phyloP scores from a whole-genome alignment of 257 asterid genomes.

The Jaltomata sinuosa region DNA sequence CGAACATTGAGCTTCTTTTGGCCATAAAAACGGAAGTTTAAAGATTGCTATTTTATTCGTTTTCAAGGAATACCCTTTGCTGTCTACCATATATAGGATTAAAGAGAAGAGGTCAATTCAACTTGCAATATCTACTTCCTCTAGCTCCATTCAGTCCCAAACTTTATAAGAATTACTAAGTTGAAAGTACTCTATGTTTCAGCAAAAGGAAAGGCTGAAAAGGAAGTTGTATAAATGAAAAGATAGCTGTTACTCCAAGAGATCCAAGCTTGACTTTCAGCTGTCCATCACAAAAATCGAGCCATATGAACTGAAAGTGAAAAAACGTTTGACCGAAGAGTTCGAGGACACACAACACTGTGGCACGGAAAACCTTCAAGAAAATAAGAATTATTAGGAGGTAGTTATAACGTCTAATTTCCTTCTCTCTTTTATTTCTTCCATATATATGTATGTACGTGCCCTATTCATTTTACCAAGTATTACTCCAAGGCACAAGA shows the following conservation, averaged over 20 bases:
- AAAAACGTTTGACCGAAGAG: constrained; percentile 55
- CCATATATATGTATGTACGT: background rate
- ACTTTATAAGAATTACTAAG: background rate
- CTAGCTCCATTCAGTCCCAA: background rate
- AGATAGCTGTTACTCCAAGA: background rate
- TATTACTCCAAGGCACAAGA: background rate
- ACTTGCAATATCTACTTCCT: background rate
- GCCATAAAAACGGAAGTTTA: background rate
- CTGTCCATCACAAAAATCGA: constrained; percentile 15
- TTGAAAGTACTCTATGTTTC: background rate
- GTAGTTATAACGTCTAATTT: background rate
- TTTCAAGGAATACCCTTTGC: constrained; percentile 8
- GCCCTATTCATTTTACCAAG: background rate
- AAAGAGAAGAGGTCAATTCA: background rate
- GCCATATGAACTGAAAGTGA: constrained; percentile 14
- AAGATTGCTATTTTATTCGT: constrained; percentile 17
- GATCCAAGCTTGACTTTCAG: constrained; percentile 18
- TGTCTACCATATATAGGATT: background rate
- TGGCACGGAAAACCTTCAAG: constrained; percentile 41
- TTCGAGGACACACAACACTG: constrained; percentile 22
- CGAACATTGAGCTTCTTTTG: background rate
- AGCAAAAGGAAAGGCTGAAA: background rate
- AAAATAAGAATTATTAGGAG: constrained; percentile 16
- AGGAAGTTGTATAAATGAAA: background rate
- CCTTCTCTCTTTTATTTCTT: background rate